Conservation (phyloP, 768 basidiomycete species). For the Boletus rubescentipes region DNA sequence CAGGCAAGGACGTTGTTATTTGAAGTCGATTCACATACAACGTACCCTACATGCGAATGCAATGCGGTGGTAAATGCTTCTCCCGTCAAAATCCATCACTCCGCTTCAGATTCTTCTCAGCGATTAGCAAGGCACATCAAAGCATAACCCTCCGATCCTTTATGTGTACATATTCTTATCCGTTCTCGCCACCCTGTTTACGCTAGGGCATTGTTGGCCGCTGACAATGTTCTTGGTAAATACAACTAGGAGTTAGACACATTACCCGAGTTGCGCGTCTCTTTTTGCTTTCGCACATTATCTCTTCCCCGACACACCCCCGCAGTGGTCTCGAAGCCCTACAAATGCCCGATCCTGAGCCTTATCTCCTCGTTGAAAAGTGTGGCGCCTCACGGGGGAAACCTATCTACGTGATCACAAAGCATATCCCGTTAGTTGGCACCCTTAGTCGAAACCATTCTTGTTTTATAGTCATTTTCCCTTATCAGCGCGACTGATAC, state of each 20-base stretch:
- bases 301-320: conserved; percentile 12
- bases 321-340: conserved; percentile 9
- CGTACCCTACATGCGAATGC: conserved; percentile 26
- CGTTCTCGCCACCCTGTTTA: conserved; percentile 24
- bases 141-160: conserved; percentile 21
- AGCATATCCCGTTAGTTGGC: conserved; percentile 40
- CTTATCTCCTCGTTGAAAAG: conserved; percentile 42
- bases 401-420: conserved; percentile 44
- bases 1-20: conserved; percentile 37
- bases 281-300: conserved; percentile 27
- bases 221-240: conserved; percentile 31
- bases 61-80: conserved; percentile 20
- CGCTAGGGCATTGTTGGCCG: conserved; percentile 26
- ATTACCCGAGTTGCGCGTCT: conserved; percentile 23
- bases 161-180: conserved; percentile 35
- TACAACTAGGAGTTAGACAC: conserved; percentile 28
- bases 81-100: conserved; percentile 13
- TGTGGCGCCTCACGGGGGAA: conserved; percentile 42
- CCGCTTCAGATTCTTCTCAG: conserved; percentile 23
- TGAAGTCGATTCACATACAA: conserved; percentile 19
- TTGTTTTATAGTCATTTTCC: conserved; percentile 18
- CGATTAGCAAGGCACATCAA: conserved; percentile 25
- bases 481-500: conserved; percentile 29
- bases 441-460: conserved; percentile 4
- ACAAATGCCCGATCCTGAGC: conserved; percentile 31